These are phyloP conservation scores for Penicillium alfredii DNA, from an alignment of 495 filamentous ascomycete genomes.

Conservation along the genomic window DNA sequence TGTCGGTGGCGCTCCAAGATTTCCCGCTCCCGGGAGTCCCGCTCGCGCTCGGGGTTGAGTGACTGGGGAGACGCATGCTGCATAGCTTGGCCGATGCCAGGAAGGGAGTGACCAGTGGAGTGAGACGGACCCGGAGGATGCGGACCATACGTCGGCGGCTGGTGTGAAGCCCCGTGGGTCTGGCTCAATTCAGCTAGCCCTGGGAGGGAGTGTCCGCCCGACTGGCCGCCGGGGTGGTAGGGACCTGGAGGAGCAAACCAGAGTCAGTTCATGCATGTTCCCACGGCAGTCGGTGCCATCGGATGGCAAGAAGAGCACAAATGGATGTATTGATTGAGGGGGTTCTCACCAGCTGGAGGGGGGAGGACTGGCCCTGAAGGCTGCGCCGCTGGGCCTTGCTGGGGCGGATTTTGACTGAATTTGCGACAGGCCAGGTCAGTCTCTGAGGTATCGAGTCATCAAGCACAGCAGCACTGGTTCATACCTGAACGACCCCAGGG, in stretches of 20 bases:
- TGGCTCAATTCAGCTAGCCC: constrained; percentile 48
- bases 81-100: constrained; percentile 47
- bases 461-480: constrained; percentile 1
- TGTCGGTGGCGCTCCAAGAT: constrained; percentile 46
- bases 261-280: constrained; percentile 28
- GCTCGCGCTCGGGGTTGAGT: constrained; percentile 48
- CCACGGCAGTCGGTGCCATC: too few relatives aligned
- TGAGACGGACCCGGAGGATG: constrained; percentile 39
- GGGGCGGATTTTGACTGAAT: constrained; percentile 40
- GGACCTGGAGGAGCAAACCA: constrained; percentile 27
- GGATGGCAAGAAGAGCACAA: too few relatives aligned
- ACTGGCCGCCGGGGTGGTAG: constrained; percentile 40
- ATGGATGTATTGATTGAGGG: constrained; percentile 3
- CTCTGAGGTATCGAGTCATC: constrained; percentile 1
- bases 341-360: constrained; percentile 43
- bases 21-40: constrained; percentile 46
- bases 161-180: constrained; percentile 43
- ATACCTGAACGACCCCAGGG: constrained; percentile 43
- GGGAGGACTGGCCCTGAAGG: constrained; percentile 44
- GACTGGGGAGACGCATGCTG: constrained; percentile 47
- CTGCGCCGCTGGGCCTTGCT: constrained; percentile 44
- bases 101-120: constrained; percentile 43
- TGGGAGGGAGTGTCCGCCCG: constrained; percentile 46
- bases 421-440: constrained; percentile 13
- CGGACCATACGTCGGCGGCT: constrained; percentile 43